Evolutionary conservation across 495 filamentous ascomycete species (phyloP).

Genomic region (Podospora comata): DNA sequence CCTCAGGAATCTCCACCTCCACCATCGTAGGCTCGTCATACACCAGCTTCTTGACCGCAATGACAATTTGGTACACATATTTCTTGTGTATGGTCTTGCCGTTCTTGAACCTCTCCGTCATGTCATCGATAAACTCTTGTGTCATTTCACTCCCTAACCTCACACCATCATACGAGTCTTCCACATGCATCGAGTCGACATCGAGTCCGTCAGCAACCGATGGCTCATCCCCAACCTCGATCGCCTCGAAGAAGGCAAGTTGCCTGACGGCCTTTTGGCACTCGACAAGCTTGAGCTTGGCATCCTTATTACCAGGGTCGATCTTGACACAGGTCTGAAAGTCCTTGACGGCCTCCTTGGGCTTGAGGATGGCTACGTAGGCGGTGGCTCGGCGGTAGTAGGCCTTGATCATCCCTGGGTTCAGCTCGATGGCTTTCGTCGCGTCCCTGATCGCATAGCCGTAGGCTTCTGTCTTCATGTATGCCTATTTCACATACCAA

Average conservation of each 20-base stretch:
- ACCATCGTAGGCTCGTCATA: slow-evolving; percentile 96
- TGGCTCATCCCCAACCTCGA: slow-evolving; percentile 86
- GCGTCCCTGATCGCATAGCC: slow-evolving; percentile 91
- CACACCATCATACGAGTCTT: slow-evolving; percentile 80
- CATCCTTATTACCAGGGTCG: slow-evolving; percentile 82
- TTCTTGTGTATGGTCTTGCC: slow-evolving; percentile 94
- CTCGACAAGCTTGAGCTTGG: slow-evolving; percentile 82
- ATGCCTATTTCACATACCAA: slow-evolving; percentile 52
- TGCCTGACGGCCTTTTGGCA: slow-evolving; percentile 90
- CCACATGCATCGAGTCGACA: slow-evolving; percentile 77
- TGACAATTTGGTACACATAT: slow-evolving; percentile 94
- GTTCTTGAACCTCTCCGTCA: slow-evolving; percentile 92
- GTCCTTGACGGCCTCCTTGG: slow-evolving; percentile 83
- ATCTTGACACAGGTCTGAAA: slow-evolving; percentile 88
- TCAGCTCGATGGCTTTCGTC: slow-evolving; percentile 87
- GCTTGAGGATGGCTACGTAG: slow-evolving; percentile 82
- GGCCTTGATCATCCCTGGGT: slow-evolving; percentile 85
- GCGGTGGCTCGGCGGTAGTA: slow-evolving; percentile 93
- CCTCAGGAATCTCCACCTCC: slow-evolving; percentile 77
- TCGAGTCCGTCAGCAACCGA: slow-evolving; percentile 89
- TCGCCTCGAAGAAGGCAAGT: slow-evolving; percentile 87
- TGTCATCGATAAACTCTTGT: slow-evolving; percentile 92
- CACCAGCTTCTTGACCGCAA: slow-evolving; percentile 84
- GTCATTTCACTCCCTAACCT: slow-evolving; percentile 82
- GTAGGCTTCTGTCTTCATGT: slow-evolving; percentile 94